Evolutionary conservation across 225 moss, liverwort and hornwort species (phyloP), one percentile per base, ranked within the genome.

Genomic region (Physcomitrellopsis africana): DNA sequence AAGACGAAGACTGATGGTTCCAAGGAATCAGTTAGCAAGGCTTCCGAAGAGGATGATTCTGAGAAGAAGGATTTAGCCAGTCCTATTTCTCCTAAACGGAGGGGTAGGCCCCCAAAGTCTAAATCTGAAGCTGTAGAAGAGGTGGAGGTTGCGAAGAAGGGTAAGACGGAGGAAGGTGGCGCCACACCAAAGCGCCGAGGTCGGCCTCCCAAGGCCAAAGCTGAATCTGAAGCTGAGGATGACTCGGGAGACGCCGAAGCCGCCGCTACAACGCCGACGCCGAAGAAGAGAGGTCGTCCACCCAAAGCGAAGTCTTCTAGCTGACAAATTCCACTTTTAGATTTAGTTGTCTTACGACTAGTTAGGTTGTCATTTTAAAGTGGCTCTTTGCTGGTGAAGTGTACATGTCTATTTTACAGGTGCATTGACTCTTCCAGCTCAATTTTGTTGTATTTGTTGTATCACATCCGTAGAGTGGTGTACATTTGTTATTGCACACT

Each of bases 211-310:
- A 86, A 87, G 61, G 29, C 45, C 0, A 87, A 81, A 63, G 17
- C 86, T 1, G 80, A 86, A 41, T 27, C 70, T 41, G 65, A 55
- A 68, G 67, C 23, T 45, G 62, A 77, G 44, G 78, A 32, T 54
- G 29, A 37, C 42, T 49, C 51, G 14, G 43, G 64, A 8, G 77
- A 16, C 16, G 61, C 58, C 13, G 72, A 72, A 51, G 51, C 48
- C 26, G 29, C 66, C 42, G 58, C 62, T 56, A 10, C 80, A 26
- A 68, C 69, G 2, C 76, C 82, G 12, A 77, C 73, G 10, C 75
- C 78, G 0, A 83, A 81, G 76, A 83, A 81, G 52, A 65, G 83
- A 81, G 86, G 86, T 16, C 83, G 86, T 43, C 86, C 86, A 16
- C 57, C 81, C 0, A 86, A 86, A 73, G n/a, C 76, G 4, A 80